Percentiles rank a stretch among this genome's conserved stretches.
Conservation (phyloP, 1,139 yeast genomes). For the Entelexis paramagnoliae region DNA sequence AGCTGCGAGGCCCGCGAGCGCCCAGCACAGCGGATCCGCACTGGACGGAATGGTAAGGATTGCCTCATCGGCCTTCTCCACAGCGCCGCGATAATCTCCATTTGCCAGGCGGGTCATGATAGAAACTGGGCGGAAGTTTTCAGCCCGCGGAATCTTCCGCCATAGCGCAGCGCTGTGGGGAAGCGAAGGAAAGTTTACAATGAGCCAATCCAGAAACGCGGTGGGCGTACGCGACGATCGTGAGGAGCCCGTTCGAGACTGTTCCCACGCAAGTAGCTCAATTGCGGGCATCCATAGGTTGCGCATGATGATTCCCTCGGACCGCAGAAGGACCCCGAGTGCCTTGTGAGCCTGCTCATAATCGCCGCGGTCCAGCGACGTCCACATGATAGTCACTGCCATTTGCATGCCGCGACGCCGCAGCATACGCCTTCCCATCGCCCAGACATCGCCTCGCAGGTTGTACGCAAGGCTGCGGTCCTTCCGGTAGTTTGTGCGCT, state of each 20-base stretch:
- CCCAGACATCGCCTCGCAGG: neutral
- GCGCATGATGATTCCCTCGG: conserved; percentile 11
- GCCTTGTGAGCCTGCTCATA: conserved; percentile 18
- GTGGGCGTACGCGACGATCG: conserved; percentile 3
- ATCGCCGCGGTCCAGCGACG: conserved; percentile 16
- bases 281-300: conserved; percentile 20
- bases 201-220: conserved; percentile 19
- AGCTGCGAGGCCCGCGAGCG: conserved; percentile 16
- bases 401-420: conserved; percentile 19
- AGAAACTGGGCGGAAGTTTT: conserved; percentile 7
- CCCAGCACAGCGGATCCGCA: conserved; percentile 17
- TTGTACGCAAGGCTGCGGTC: neutral
- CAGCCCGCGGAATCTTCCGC: conserved; percentile 6
- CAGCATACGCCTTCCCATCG: neutral
- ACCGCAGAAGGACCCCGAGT: conserved; percentile 16
- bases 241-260: neutral
- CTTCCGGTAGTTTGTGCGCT: conserved; percentile 15
- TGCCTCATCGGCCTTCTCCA: conserved; percentile 14
- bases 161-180: neutral
- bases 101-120: conserved; percentile 9
- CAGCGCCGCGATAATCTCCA: conserved; percentile 10
- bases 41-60: conserved; percentile 6
- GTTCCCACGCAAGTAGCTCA: conserved; percentile 20
- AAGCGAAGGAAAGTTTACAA: conserved; percentile 16
- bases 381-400: conserved; percentile 8